Conservation (phyloP, 345 rosid genomes). For the Eutrema japonicum region DNA sequence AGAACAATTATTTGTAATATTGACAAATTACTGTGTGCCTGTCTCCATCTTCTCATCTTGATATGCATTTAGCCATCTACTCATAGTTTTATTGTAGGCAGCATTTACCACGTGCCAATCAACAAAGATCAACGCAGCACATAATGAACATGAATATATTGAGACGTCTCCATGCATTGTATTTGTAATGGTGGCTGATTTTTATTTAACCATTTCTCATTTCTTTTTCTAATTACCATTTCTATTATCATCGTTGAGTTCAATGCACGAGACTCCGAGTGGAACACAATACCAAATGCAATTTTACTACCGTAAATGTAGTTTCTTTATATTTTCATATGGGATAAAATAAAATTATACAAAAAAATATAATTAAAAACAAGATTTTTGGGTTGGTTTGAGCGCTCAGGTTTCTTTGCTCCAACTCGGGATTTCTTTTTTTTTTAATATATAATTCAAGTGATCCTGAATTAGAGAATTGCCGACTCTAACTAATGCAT, state of each 20-base stretch:
- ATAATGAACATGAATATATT: slow-evolving; percentile 28
- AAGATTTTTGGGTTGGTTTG: too few relatives aligned
- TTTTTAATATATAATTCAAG: too few relatives aligned
- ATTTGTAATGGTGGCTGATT: slow-evolving; percentile 26
- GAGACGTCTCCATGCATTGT: slow-evolving; percentile 32
- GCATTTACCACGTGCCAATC: background rate
- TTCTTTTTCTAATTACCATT: background rate
- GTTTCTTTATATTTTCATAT: background rate
- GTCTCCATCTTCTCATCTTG: too few relatives aligned
- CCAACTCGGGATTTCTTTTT: too few relatives aligned
- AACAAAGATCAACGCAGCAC: slow-evolving; percentile 13
- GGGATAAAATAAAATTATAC: background rate
- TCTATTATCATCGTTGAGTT: background rate
- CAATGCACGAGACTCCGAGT: background rate
- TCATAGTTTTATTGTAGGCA: too few relatives aligned
- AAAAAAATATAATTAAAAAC: background rate
- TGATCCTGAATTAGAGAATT: too few relatives aligned
- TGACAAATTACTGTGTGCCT: too few relatives aligned
- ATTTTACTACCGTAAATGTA: slow-evolving; percentile 12
- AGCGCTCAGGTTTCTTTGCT: too few relatives aligned
- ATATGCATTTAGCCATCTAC: too few relatives aligned
- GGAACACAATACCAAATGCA: slow-evolving; percentile 27
- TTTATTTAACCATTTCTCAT: slow-evolving; percentile 5
- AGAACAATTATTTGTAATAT: too few relatives aligned
- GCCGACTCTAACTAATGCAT: fast-evolving